Evolutionary conservation across 1,284 basidiomycete genomes (phyloP).

Genomic region (Leccinum cinnamomeum): DNA sequence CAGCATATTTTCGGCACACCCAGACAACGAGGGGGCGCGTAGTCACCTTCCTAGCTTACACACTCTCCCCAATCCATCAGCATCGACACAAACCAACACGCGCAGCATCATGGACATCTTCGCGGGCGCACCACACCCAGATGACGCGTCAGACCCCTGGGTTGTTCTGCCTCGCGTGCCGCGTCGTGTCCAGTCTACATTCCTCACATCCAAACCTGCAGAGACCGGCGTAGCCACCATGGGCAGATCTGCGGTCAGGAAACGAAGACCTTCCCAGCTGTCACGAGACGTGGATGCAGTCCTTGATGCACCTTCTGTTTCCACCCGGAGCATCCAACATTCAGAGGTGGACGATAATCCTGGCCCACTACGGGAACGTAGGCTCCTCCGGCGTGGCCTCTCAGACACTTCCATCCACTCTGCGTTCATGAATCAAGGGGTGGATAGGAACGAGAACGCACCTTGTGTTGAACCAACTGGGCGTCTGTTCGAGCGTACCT

Average conservation of each 20-base stretch:
- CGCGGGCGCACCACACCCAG: slow-evolving; percentile 68
- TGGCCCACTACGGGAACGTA: slow-evolving; percentile 59
- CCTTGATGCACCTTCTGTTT: slow-evolving; percentile 54
- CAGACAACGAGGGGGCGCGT: slow-evolving; percentile 24
- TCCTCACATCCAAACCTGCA: slow-evolving; percentile 24
- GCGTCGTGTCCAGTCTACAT: slow-evolving; percentile 37
- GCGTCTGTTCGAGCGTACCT: slow-evolving; percentile 24
- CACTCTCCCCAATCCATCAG: slow-evolving; percentile 19
- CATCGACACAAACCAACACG: slow-evolving; percentile 26
- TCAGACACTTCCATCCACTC: slow-evolving; percentile 91
- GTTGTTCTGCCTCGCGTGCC: slow-evolving; percentile 56
- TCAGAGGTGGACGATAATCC: slow-evolving; percentile 40
- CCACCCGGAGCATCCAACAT: slow-evolving; percentile 26
- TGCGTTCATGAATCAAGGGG: slow-evolving; percentile 63
- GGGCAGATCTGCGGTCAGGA: slow-evolving; percentile 25
- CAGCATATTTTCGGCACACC: slow-evolving; percentile 45
- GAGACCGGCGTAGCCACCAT: slow-evolving; percentile 21
- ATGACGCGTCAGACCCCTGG: slow-evolving; percentile 56
- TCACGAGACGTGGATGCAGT: slow-evolving; percentile 77
- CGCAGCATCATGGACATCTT: slow-evolving; percentile 74
- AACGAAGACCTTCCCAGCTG: slow-evolving; percentile 39
- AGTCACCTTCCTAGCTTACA: slow-evolving; percentile 23
- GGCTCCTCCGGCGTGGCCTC: slow-evolving; percentile 74
- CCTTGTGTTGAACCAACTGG: slow-evolving; percentile 5
- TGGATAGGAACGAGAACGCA: slow-evolving; percentile 17